Evolutionary conservation across 2,329 filamentous ascomycete species (phyloP).

Genomic region (Aspergillus latus): DNA sequence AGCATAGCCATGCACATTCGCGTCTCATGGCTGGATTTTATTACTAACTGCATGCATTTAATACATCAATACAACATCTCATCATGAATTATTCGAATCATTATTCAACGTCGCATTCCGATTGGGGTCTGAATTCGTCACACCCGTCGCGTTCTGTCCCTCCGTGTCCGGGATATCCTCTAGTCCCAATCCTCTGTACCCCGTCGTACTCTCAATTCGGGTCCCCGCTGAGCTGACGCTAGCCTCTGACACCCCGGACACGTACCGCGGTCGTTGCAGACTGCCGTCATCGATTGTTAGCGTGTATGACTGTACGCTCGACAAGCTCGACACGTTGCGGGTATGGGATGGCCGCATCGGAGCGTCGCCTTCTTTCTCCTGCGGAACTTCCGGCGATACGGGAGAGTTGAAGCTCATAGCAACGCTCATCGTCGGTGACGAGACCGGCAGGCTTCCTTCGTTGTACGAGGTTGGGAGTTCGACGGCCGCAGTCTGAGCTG

Average conservation of each 20-base stretch:
- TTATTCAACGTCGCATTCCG: too few species aligned
- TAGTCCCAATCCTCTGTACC: slow-evolving; percentile 7
- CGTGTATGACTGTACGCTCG: slow-evolving; percentile 11
- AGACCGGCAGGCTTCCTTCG: not conserved
- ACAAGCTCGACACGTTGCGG: slow-evolving; percentile 17
- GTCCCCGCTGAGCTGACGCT: slow-evolving; percentile 14
- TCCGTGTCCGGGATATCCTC: slow-evolving; percentile 11
- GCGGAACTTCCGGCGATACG: slow-evolving; percentile 3
- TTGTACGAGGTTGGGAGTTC: slow-evolving; percentile 19
- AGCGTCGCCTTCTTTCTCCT: slow-evolving; percentile 1
- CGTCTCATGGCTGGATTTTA: too few species aligned
- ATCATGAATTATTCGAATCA: too few species aligned
- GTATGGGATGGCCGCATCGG: slow-evolving; percentile 3
- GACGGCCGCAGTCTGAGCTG: not conserved
- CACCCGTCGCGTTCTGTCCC: not conserved
- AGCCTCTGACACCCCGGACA: slow-evolving; percentile 15
- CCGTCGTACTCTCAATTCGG: not conserved
- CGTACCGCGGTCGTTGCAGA: slow-evolving; percentile 7
- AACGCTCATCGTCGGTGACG: not conserved
- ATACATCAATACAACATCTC: too few species aligned
- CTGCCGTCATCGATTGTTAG: not conserved
- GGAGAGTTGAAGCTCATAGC: slow-evolving; percentile 8
- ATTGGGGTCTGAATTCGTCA: not conserved
- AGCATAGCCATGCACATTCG: too few species aligned
- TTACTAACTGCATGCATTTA: too few species aligned